A percentile compares a stretch with the other conserved stretches of the same genome.
These are phyloP conservation scores for Phytomonas sp. DNA, from an alignment of 208 protist species.

Conservation along the genomic window DNA sequence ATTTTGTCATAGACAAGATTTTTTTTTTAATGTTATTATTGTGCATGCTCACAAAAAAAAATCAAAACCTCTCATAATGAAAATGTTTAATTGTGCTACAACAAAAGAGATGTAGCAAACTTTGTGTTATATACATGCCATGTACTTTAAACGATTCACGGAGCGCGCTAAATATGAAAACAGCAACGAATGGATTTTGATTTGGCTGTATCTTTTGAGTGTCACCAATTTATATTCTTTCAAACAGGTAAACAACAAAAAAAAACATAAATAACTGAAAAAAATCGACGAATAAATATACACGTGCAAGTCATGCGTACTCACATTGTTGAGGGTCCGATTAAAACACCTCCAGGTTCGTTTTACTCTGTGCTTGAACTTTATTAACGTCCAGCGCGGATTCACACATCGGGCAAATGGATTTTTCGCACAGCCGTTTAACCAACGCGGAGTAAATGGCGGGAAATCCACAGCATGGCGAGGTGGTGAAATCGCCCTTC, in stretches of 20 bases:
- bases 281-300: not conserved
- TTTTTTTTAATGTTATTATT: not conserved
- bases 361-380: constrained; percentile 47
- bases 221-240: not conserved
- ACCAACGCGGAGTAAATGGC: constrained; percentile 70
- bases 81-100: not conserved
- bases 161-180: not conserved
- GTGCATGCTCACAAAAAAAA: not conserved
- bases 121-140: constrained; percentile 6
- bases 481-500: constrained; percentile 80
- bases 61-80: not conserved
- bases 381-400: constrained; percentile 68
- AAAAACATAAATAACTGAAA: not conserved
- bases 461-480: constrained; percentile 90
- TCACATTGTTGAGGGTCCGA: constrained; percentile 2
- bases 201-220: not conserved
- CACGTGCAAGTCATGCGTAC: not conserved
- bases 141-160: not conserved
- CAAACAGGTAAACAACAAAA: not conserved
- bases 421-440: constrained; percentile 48
- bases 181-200: constrained; percentile 6
- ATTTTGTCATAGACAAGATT: not conserved
- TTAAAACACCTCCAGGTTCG: constrained; percentile 53
- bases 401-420: constrained; percentile 84
- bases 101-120: not conserved